phyloP scores from a whole-genome alignment of 441 rosid species.

The Melastoma candidum region DNA sequence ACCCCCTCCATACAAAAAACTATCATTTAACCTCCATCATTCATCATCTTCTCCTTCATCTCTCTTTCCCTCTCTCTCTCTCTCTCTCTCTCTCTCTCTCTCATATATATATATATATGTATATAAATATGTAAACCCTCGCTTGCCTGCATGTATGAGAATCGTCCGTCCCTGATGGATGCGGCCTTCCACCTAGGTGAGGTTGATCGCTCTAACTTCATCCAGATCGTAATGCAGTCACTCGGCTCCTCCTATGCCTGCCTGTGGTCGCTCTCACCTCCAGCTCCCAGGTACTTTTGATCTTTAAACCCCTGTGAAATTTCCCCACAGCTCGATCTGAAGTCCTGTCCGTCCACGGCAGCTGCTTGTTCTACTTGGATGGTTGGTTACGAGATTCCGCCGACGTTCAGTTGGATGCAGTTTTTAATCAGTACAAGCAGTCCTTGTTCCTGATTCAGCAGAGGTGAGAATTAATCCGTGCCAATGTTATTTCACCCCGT shows the following conservation, averaged over 20 bases:
- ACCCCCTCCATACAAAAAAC: too few species aligned
- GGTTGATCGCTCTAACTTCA: constrained; percentile 29
- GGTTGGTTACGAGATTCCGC: constrained; percentile 36
- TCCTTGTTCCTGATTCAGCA: constrained; percentile 23
- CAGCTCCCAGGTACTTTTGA: constrained; percentile 32
- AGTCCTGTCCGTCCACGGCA: constrained; percentile 12
- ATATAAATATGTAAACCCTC: too few species aligned
- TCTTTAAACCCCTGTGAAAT: neutral
- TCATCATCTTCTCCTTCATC: too few species aligned
- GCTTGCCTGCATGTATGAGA: too few species aligned
- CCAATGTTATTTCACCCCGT: neutral
- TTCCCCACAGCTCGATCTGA: neutral
- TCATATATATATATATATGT: too few species aligned
- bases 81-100: too few species aligned
- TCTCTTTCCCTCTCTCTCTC: too few species aligned
- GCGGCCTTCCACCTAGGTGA: constrained; percentile 33
- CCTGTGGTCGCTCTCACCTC: constrained; percentile 53
- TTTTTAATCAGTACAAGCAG: constrained; percentile 42
- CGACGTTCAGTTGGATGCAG: constrained; percentile 23
- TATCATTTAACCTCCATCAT: too few species aligned
- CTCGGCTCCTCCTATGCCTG: constrained; percentile 52
- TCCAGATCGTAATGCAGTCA: constrained; percentile 37
- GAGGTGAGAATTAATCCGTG: constrained; percentile 23
- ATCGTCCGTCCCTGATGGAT: constrained; percentile 34
- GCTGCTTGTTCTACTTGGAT: constrained; percentile 40